Percentiles rank a stretch among this genome's conserved stretches.
Conservation (phyloP, 2,329 filamentous ascomycete species). For the Ceratocystis huliohia region DNA sequence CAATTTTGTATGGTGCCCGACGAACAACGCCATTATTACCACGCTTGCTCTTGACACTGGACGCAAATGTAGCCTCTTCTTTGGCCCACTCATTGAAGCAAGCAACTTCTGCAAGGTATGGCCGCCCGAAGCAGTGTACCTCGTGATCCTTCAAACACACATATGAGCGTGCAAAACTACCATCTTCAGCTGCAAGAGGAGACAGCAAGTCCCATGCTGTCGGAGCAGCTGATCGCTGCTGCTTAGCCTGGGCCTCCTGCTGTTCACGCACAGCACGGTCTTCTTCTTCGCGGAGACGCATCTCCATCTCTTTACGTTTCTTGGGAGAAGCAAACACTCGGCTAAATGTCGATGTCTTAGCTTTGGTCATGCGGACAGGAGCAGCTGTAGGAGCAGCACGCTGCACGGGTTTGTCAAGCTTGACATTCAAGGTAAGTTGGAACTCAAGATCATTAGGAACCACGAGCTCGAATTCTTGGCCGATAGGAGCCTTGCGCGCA, state of each 20-base stretch:
- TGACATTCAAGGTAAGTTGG: conserved; percentile 91
- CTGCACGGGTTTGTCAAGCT: conserved; percentile 69
- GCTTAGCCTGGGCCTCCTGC: conserved; percentile 51
- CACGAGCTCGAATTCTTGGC: conserved; percentile 94
- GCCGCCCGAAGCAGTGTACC: conserved; percentile 72
- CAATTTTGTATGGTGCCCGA: conserved; percentile 89
- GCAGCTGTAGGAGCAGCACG: conserved; percentile 38
- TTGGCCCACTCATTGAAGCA: conserved; percentile 99
- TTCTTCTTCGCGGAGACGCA: conserved; percentile 69
- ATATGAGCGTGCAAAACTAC: conserved; percentile 88
- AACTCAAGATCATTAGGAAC: conserved; percentile 98
- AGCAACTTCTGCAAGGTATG: conserved; percentile 74
- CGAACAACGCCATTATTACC: conserved; percentile 57
- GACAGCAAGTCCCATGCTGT: conserved; percentile 79
- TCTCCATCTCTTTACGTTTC: conserved; percentile 89
- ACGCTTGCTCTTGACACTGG: conserved; percentile 90
- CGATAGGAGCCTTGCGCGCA: conserved; percentile 82
- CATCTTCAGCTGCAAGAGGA: conserved; percentile 75
- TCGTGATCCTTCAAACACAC: conserved; percentile 91
- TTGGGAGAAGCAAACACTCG: conserved; percentile 88
- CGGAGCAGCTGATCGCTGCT: conserved; percentile 49
- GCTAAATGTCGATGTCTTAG: conserved; percentile 80
- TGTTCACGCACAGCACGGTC: conserved; percentile 55
- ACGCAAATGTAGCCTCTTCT: conserved; percentile 65
- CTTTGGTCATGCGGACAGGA: conserved; percentile 43